Evolutionary conservation across 148 eudicot species (phyloP), one percentile per base, ranked within the genome.

Genomic region (Vaccinium corymbosum): DNA sequence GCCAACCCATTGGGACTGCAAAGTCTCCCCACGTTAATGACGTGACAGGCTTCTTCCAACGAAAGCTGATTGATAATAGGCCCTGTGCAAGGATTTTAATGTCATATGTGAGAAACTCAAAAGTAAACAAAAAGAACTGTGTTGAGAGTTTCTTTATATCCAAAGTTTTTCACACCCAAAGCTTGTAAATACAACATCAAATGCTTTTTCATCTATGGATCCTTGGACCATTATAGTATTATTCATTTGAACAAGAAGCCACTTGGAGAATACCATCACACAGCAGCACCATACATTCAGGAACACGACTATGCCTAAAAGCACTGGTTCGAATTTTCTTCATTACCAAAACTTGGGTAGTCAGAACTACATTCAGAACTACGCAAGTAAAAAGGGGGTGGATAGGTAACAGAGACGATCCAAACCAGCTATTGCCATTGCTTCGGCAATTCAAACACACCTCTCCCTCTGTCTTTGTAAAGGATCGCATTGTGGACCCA

Each of bases 331-430:
- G 22, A 22, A 2, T 51, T 25, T 52, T 52, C n/a, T 51, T 52
- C n/a, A 6, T 29, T 48, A 7, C 42, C 61, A 66, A 66, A 85
- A 55, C 80, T 73, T 80, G 29, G 57, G 68, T 53, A 56, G 73
- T 85, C 68, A 72, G 56, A 22, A 83, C 56, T 76, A 20, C 35
- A 56, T 61, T 85, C 68, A 72, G 56, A 22, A 83, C 56, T 76
- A 20, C 35, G 82, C 42, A 71, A 27, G n/a, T 15, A 75, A 76
- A 85, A 61, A 0, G 14, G 27, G 15, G 27, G 62, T 0, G 25
- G n/a, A 52, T 46, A 75, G 38, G 25, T 25, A 73, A 42, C 50
- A 56, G 46, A 16, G 52, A 62, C 38, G 80, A 66, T 19, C n/a
- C 61, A 73, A 80, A 80, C 80, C 83, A 80, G 52, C 80, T 52